Conservation (phyloP, 192 early-diverging fungal species). For the Umbelopsis vinacea region DNA sequence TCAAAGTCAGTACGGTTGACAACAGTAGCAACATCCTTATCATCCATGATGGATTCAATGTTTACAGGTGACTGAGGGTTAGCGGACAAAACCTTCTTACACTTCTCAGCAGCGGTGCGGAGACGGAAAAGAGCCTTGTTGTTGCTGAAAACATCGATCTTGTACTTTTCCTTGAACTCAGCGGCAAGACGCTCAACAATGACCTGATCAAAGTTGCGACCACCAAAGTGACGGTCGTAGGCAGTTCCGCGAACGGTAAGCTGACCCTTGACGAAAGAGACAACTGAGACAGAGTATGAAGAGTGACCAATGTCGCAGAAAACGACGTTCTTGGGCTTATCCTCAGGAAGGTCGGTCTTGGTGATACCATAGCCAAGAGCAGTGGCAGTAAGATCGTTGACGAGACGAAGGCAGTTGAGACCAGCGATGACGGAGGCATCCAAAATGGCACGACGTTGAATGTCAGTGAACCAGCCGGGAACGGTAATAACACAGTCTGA, state of each 20-base stretch:
- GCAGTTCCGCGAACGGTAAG: constrained; percentile 89
- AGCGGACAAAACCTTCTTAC: constrained; percentile 96
- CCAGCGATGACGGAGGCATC: constrained; percentile 88
- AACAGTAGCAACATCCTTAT: constrained; percentile 88
- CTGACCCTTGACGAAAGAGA: constrained; percentile 95
- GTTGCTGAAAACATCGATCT: constrained; percentile 89
- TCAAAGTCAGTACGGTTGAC: constrained; percentile 87
- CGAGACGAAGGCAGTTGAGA: constrained; percentile 86
- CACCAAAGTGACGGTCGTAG: constrained; percentile 94
- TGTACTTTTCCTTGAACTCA: constrained; percentile 94
- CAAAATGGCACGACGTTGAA: constrained; percentile 86
- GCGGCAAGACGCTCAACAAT: constrained; percentile 85
- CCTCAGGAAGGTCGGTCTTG: constrained; percentile 96
- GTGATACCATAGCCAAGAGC: constrained; percentile 99
- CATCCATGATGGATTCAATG: constrained; percentile 96
- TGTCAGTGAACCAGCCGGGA: constrained; percentile 94
- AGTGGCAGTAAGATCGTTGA: constrained; percentile 93
- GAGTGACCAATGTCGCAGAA: constrained; percentile 97
- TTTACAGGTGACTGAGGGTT: constrained; percentile 90
- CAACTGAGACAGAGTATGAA: constrained; percentile 69
- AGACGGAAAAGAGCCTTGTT: constrained; percentile 91
- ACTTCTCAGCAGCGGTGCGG: constrained; percentile 86
- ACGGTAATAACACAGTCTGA: constrained; percentile 94
- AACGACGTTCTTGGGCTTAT: constrained; percentile 85
- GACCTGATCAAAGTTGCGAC: constrained; percentile 93